Evolutionary conservation across 2,329 filamentous ascomycete genomes (phyloP).

Genomic region (Paecilomyces sp.): DNA sequence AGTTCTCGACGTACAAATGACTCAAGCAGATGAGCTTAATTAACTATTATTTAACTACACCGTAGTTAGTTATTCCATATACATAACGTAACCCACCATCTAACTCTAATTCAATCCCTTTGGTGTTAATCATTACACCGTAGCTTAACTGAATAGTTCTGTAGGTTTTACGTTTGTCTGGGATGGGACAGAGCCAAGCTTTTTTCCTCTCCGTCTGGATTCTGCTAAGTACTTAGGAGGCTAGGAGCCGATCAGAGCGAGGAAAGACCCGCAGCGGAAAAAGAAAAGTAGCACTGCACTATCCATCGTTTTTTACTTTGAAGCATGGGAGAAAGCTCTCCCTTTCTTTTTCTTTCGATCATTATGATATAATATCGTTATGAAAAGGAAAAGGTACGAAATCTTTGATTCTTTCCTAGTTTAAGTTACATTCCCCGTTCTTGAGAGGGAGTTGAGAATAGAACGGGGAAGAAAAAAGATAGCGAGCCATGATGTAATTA

Average conservation of each 20-base stretch:
- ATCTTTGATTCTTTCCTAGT: too few relatives aligned
- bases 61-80: neutral
- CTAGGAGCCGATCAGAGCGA: neutral
- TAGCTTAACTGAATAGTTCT: neutral
- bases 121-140: neutral
- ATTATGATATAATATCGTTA: too few relatives aligned
- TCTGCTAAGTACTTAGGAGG: too few relatives aligned
- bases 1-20: neutral
- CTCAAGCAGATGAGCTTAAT: neutral
- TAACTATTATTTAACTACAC: too few relatives aligned
- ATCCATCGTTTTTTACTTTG: too few relatives aligned
- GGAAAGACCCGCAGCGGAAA: neutral
- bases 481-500: neutral
- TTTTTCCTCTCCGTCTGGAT: neutral
- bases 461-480: neutral
- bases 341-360: too few relatives aligned
- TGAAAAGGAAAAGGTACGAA: too few relatives aligned
- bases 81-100: neutral
- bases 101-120: too few relatives aligned
- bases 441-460: neutral
- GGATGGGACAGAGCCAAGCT: neutral
- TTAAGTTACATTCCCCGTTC: too few relatives aligned
- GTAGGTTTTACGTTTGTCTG: neutral
- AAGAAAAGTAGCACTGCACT: neutral
- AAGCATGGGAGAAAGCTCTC: neutral